phyloP scores from a whole-genome alignment of 495 filamentous ascomycete species.

The Extremus antarcticus region DNA sequence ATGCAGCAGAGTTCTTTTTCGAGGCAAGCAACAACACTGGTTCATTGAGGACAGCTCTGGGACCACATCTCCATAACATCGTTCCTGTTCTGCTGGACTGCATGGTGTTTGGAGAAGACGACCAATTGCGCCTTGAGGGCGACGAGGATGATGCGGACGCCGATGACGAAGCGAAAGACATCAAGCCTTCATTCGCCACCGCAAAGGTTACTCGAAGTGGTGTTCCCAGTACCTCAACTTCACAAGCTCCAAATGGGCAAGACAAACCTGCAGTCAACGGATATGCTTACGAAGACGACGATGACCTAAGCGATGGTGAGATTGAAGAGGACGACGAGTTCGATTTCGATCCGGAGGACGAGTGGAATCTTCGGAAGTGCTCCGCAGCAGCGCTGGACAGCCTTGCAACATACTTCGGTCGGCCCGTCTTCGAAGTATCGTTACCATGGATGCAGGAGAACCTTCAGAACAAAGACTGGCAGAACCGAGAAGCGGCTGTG shows the following conservation, averaged over 20 bases:
- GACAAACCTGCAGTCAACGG: conserved; percentile 13
- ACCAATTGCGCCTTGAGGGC: conserved; percentile 70
- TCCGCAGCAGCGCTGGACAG: conserved; percentile 94
- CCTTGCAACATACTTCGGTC: conserved; percentile 79
- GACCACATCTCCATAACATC: conserved; percentile 70
- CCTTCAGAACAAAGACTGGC: conserved; percentile 80
- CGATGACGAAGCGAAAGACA: conserved; percentile 82
- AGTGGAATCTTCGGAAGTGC: conserved; percentile 95
- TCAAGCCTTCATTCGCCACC: conserved; percentile 88
- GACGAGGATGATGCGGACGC: conserved; percentile 79
- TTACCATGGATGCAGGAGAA: conserved; percentile 88
- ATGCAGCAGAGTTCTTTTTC: conserved; percentile 97
- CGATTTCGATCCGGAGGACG: conserved; percentile 73
- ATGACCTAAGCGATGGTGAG: conserved; percentile 79
- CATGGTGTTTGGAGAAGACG: conserved; percentile 95
- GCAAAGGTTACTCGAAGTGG: conserved; percentile 38
- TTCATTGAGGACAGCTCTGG: conserved; percentile 58
- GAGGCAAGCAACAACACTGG: conserved; percentile 73
- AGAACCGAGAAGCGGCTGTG: conserved; percentile 85
- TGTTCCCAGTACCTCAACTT: conserved; percentile 37
- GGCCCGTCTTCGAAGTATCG: conserved; percentile 78
- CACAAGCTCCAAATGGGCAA: conserved; percentile 32
- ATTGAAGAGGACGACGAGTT: conserved; percentile 66
- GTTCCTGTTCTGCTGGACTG: conserved; percentile 83
- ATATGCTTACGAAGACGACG: conserved; percentile 41